Percentiles rank a stretch among this genome's conserved stretches.
Evolutionary conservation across 1,284 basidiomycete genomes (phyloP).

Genomic region (Rhodofomes roseus): DNA sequence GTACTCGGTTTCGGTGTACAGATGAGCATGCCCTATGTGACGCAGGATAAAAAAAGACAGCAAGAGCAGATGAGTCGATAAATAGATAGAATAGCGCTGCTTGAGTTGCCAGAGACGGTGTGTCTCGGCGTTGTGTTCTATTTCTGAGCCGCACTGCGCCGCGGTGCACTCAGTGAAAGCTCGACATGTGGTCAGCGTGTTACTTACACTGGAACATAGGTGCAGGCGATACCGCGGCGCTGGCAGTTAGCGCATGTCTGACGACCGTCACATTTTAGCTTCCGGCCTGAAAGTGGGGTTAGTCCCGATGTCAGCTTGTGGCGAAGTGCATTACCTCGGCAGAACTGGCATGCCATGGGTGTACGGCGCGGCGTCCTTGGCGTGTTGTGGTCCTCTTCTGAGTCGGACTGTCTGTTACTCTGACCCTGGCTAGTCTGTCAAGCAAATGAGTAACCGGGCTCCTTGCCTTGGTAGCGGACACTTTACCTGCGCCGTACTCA

Average conservation of each 20-base stretch:
- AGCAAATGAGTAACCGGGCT: not conserved
- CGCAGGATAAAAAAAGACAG: not conserved
- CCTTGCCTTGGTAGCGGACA: no score
- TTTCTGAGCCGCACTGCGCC: not conserved
- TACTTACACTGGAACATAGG: constrained; percentile 28
- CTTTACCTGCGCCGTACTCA: not conserved
- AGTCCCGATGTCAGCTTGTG: not conserved
- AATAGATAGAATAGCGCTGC: not conserved
- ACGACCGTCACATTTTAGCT: constrained; percentile 31
- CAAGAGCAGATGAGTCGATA: not conserved
- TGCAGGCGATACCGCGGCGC: constrained; percentile 26
- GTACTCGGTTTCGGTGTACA: no score
- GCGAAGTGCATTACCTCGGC: constrained; percentile 18
- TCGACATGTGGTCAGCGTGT: no score
- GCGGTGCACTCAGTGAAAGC: not conserved
- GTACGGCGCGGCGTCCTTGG: constrained; percentile 30
- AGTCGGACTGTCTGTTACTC: constrained; percentile 21
- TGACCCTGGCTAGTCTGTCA: constrained; percentile 1
- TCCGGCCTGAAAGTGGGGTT: constrained; percentile 18
- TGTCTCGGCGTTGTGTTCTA: not conserved
- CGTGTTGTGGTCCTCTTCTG: constrained; percentile 27
- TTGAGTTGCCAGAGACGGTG: not conserved
- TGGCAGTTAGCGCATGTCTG: constrained; percentile 29
- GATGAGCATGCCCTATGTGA: not conserved
- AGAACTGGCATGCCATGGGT: constrained; percentile 30